These are phyloP conservation scores for Azolla pinnata DNA, from an alignment of 75 land plant genomes.

Conservation along the genomic window DNA sequence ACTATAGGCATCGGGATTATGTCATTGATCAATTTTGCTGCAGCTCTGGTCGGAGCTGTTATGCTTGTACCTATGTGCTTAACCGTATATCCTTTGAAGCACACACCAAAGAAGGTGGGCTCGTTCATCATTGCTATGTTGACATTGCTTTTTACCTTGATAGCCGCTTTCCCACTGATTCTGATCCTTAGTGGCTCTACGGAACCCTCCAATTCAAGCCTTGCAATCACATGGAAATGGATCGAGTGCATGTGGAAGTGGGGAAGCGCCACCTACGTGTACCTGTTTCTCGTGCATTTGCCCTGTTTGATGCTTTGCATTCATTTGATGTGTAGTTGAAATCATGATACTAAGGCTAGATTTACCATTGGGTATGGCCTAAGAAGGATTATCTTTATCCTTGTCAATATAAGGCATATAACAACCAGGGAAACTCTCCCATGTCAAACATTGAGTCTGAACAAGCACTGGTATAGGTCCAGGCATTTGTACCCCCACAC, in stretches of 20 bases:
- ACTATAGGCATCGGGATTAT: constrained; percentile 68
- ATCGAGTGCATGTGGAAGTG: constrained; percentile 59
- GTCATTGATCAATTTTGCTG: constrained; percentile 82
- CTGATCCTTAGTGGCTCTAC: too few species aligned
- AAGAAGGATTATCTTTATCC: too few species aligned
- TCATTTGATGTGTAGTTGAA: constrained; percentile 39
- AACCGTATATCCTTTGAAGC: constrained; percentile 40
- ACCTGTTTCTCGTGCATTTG: constrained; percentile 52
- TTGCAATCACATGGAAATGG: constrained; percentile 57
- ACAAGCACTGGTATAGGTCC: too few species aligned
- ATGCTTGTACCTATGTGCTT: constrained; percentile 71
- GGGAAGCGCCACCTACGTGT: constrained; percentile 77
- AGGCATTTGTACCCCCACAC: too few species aligned
- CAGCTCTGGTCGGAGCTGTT: constrained; percentile 67
- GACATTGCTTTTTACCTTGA: constrained; percentile 17
- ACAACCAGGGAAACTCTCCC: too few species aligned
- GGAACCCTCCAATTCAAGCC: constrained; percentile 16
- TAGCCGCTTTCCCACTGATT: constrained; percentile 13
- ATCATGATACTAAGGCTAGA: too few species aligned
- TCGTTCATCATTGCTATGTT: constrained; percentile 7
- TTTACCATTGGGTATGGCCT: too few species aligned
- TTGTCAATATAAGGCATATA: too few species aligned
- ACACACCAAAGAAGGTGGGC: not conserved
- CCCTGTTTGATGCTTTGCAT: constrained; percentile 71
- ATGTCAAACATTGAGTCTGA: too few species aligned